Percentiles rank a stretch among this genome's conserved stretches.
Conservation (phyloP, 129 eudicot genomes). For the Flaveria sonorensis region DNA sequence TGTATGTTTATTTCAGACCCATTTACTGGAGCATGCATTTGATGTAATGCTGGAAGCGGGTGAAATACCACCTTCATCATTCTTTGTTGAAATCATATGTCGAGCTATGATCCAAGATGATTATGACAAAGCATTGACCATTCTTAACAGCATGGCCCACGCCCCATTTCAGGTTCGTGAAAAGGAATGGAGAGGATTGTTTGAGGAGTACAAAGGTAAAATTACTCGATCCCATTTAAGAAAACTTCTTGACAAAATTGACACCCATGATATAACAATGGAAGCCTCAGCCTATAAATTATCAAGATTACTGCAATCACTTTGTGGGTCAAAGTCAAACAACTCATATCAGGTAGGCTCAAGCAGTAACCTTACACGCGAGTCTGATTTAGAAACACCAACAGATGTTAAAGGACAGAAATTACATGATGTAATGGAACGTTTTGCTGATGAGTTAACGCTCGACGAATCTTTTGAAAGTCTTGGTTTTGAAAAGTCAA, state of each 20-base stretch:
- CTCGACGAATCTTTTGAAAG: slow-evolving; percentile 29
- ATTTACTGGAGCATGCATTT: slow-evolving; percentile 92
- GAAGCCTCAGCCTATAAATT: slow-evolving; percentile 65
- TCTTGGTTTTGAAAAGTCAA: slow-evolving; percentile 26
- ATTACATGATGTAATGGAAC: slow-evolving; percentile 38
- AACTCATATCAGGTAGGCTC: slow-evolving; percentile 5
- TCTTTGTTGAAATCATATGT: slow-evolving; percentile 73
- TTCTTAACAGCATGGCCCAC: slow-evolving; percentile 65
- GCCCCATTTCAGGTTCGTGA: slow-evolving; percentile 78
- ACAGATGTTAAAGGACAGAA: slow-evolving; percentile 19
- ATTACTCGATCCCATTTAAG: slow-evolving; percentile 42
- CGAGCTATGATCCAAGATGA: slow-evolving; percentile 54
- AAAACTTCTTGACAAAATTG: slow-evolving; percentile 43
- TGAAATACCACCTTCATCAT: slow-evolving; percentile 65
- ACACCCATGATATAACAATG: slow-evolving; percentile 38
- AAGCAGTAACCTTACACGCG: not conserved
- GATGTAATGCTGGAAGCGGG: slow-evolving; percentile 73
- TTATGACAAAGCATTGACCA: slow-evolving; percentile 53
- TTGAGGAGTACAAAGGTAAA: slow-evolving; percentile 61
- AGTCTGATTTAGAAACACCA: slow-evolving; percentile 4
- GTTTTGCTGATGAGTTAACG: slow-evolving; percentile 34
- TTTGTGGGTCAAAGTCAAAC: slow-evolving; percentile 50
- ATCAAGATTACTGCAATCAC: slow-evolving; percentile 54
- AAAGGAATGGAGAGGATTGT: slow-evolving; percentile 66
- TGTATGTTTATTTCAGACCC: slow-evolving; percentile 53